Conservation (phyloP, 2,329 filamentous ascomycete species). For the Cryphonectria naterciae region DNA sequence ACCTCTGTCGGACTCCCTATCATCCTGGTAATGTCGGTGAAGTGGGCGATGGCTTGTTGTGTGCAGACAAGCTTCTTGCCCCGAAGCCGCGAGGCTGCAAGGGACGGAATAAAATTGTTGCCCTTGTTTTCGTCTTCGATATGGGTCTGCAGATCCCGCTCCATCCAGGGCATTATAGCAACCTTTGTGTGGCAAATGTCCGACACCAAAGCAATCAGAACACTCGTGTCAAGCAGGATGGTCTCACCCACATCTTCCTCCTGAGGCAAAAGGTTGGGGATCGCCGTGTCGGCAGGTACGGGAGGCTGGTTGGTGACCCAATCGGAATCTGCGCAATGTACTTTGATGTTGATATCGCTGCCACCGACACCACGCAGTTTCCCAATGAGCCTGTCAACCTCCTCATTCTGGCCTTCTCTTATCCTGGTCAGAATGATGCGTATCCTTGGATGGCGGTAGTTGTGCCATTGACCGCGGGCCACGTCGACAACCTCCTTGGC, state of each 20-base stretch:
- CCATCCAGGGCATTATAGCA: conserved; percentile 45
- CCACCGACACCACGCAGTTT: conserved; percentile 33
- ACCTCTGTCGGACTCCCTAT: conserved; percentile 67
- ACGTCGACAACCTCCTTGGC: conserved; percentile 37
- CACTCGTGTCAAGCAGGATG: conserved; percentile 69
- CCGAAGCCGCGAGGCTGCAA: conserved; percentile 65
- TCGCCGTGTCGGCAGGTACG: conserved; percentile 30
- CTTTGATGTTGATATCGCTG: conserved; percentile 30
- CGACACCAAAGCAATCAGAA: conserved; percentile 73
- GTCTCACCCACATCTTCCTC: conserved; percentile 34
- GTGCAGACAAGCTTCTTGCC: conserved; percentile 67
- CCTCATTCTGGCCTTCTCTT: conserved; percentile 32
- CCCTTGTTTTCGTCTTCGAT: conserved; percentile 67
- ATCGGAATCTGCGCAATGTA: conserved; percentile 36
- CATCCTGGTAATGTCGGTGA: conserved; percentile 67
- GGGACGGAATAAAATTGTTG: conserved; percentile 54
- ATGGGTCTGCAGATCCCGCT: conserved; percentile 65
- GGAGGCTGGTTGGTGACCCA: conserved; percentile 32
- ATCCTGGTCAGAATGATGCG: conserved; percentile 37
- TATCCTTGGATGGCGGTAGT: conserved; percentile 34
- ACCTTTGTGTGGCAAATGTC: conserved; percentile 67
- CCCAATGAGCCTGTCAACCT: conserved; percentile 34
- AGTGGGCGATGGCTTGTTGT: conserved; percentile 64
- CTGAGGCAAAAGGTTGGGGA: conserved; percentile 32
- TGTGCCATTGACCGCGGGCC: conserved; percentile 35